Base-by-base conservation (phyloP, 805 yeast species). In the Wickerhamiella lipophila region DNA sequence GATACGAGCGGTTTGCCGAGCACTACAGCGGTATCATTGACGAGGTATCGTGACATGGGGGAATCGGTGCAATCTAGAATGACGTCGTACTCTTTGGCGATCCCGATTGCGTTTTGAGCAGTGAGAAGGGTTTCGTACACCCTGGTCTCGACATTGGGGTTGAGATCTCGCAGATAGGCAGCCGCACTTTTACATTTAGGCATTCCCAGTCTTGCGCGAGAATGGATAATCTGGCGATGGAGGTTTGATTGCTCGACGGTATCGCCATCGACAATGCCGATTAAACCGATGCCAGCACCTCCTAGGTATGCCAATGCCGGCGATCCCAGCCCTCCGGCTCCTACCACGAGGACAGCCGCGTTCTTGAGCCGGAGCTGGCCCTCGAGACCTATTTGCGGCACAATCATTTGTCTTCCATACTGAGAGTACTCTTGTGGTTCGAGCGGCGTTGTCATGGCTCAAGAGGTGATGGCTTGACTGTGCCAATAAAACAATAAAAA, bases 321-420 rank as follows among this genome's bases (percentile, higher is more conserved):
- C 56, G 94, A 81, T 0, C 98, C 97, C 6, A 92, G 69, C 0
- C 99, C 99, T 9, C 98, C 99, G 0, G 96, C 96, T 1, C 99
- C 98, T 6, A 92, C 72, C 0, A 92, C 88, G 22, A 89, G 64
- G 0, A 88, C 75, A 46, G 69, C 74, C 1, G 89, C 51, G 0
- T 63, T 55, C 53, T 78, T 79, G 42, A 92, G 64, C 39, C 65
- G 68, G 6, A 73, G 46, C 61, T 92, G 99, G 39, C 70, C 71
- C 1, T 46, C 19, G 6, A 61, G 51, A 1, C 87, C 85, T 46
- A 87, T 69, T 50, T 77, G 82, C 2, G 94, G 92, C 1, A 92
- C 96, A 22, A 88, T 78, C 89, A 92, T 82, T 60, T 92, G 98
- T 48, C 99, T 73, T 3, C 99, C 97, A 64, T 92, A 92, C 32